Base-by-base conservation (phyloP, 2,329 filamentous ascomycete species). In the Penicillium fuscoglaucum region DNA sequence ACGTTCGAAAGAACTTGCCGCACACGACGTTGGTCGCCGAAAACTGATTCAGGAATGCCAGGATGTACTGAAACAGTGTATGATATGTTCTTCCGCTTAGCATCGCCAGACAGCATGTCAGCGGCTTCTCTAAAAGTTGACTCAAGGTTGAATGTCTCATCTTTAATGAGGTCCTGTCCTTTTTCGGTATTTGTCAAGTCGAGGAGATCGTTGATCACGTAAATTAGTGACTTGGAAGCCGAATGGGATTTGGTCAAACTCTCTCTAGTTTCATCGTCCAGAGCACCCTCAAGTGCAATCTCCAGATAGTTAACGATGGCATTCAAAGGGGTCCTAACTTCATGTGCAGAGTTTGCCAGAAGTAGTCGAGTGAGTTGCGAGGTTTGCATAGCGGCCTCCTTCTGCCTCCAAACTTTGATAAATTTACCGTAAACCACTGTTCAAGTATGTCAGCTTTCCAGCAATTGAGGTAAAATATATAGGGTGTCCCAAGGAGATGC, bases 291-390 rank as follows among this genome's bases (percentile, higher is more conserved):
- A 1, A 96, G 77, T 0, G 92, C 92, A 63, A 96, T 96, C 66
- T 96, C 92, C 1, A 96, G 83, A 65, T 96, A 96, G 67, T 96
- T 96, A 74, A 96, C 96, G 68, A 96, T 96, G 17, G 92, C 92
- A 68, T 96, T 96, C 2, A 96, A 78, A 0, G 92, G 92, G 0
- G 92, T 96, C 50, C 93, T 87, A 9, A 96, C 91, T 77, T 96
- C 92, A 63, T 96, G 93, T 0, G 92, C 92, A 0, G 91, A 96
- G 64, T 96, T 96, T 5, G 91, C 90, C 24, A 96, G 80, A 1
- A 96, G 76, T 4, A 96, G 76, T 47, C 86, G 82, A 0, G 91
- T 96, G 2, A 96, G 79, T 59, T 93, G 89, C 65, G 89, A 96
- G 70, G 81, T 93, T 66, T 96, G 89, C 59, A 96, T 71, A 0